Evolutionary conservation across 306 rosid species (phyloP).

Genomic region (Ormosia emarginata): DNA sequence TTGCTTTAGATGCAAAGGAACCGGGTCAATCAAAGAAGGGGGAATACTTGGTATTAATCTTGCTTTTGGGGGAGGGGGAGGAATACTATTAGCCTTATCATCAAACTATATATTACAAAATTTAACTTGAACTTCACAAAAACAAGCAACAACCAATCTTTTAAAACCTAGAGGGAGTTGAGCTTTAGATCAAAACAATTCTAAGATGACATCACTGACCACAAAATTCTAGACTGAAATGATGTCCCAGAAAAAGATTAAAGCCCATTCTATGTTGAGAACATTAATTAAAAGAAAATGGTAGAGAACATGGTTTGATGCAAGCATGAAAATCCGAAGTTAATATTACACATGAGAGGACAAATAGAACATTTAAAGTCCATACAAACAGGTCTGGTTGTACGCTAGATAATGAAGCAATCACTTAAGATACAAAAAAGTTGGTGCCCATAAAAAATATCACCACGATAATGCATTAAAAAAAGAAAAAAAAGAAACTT

Average conservation of each 20-base stretch:
- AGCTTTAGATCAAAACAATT: background rate
- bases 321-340: background rate
- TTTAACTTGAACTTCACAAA: background rate
- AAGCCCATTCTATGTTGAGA: background rate
- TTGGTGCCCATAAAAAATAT: too few species aligned
- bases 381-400: background rate
- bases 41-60: constrained; percentile 38
- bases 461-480: background rate
- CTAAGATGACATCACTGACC: too few species aligned
- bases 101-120: background rate
- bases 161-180: background rate
- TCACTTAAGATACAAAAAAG: too few species aligned
- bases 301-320: background rate
- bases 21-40: constrained; percentile 62
- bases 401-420: background rate
- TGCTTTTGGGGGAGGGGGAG: background rate
- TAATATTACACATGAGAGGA: too few species aligned
- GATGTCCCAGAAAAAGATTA: background rate
- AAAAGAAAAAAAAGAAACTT: background rate
- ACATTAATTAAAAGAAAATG: background rate
- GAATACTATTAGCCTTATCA: background rate
- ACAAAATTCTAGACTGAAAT: too few species aligned
- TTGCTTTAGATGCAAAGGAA: constrained; percentile 70
- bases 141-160: background rate
- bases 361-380: background rate